Conservation (phyloP, 2,329 filamentous ascomycete species). For the Talaromyces sp. region DNA sequence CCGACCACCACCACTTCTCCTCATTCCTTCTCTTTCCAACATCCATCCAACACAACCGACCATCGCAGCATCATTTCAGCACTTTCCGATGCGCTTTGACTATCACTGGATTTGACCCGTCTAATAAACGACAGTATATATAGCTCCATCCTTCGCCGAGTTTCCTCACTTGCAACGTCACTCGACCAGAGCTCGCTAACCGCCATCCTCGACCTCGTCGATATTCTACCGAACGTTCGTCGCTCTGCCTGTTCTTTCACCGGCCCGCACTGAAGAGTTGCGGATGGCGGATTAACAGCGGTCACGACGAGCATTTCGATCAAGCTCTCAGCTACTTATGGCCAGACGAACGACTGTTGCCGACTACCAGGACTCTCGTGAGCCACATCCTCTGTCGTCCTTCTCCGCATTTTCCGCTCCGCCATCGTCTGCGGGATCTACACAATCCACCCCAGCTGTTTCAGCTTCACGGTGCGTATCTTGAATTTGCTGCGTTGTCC, state of each 20-base stretch:
- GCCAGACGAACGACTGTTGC: constrained; percentile 45
- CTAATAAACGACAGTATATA: constrained; percentile 5
- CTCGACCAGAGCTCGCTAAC: constrained; percentile 3
- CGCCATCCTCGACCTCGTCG: constrained; percentile 8
- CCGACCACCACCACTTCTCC: constrained; percentile 20
- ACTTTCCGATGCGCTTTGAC: constrained; percentile 18
- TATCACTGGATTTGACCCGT: constrained; percentile 15
- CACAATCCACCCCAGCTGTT: constrained; percentile 23
- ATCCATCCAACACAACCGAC: constrained; percentile 2
- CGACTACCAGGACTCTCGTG: constrained; percentile 43
- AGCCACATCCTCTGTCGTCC: constrained; percentile 36
- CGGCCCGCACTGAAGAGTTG: constrained; percentile 26
- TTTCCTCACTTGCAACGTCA: constrained; percentile 13
- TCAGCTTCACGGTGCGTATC: constrained; percentile 37
- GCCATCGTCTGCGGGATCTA: constrained; percentile 24
- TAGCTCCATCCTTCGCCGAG: constrained; percentile 14
- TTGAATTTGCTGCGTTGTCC: constrained; percentile 1
- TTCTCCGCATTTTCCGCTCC: constrained; percentile 31
- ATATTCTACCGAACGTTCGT: constrained; percentile 11
- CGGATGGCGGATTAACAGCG: constrained; percentile 45
- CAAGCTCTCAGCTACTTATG: constrained; percentile 42
- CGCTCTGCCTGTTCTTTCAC: constrained; percentile 23
- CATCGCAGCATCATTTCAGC: constrained; percentile 14
- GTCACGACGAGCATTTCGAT: constrained; percentile 32
- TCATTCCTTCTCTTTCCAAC: constrained; percentile 11